Base-by-base conservation (phyloP, 257 asterid species). In the Scutellaria galericulata region DNA sequence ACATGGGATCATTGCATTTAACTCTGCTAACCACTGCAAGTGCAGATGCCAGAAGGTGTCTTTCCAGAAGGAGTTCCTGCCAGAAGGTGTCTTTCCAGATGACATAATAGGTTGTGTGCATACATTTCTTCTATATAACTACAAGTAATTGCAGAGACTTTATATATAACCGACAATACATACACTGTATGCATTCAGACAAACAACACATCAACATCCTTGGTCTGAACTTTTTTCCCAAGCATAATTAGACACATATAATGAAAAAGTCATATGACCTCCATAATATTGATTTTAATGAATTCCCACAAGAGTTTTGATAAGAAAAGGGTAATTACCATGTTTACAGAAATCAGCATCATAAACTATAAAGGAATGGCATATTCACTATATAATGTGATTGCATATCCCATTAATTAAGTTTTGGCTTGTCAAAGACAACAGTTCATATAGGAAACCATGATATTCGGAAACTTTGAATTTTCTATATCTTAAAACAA, bases 41-140 rank as follows among this genome's bases (percentile, higher is more conserved):
- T 27, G 44, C 35, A 4, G 46, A 40, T 61, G 4, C 7, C 41
- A 5, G 6, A 40, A 14, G 6, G 45, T 45, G 8, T 42, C 54
- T 64, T 31, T 31, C 37, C 37, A 31, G 5, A 31, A 31, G 37
- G 37, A 31, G 37, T 31, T 18, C 18, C 18, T 61, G 4, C 7
- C 41, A 5, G 6, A 40, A 14, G 6, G 45, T 45, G 8, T 42
- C 54, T 64, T 31, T 31, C 37, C 37, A 31, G 5, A 31, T 1
- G 37, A 4, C 2, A 4, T 31, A 18, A 18, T 18, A 18, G 37
- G 37, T 31, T 31, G 2, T 31, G 4, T 31, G 37, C 55, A 41
- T 7, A 14, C 40, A 14, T 58, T 59, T 71, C 50, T 46, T 47
- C 68, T 31, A 27, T 27, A 42, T 70, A 70, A 70, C 8, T 40